A percentile compares a stretch with the other conserved stretches of the same genome.
These are phyloP conservation scores for Prunus armeniaca DNA, from an alignment of 306 rosid genomes.

Conservation along the genomic window DNA sequence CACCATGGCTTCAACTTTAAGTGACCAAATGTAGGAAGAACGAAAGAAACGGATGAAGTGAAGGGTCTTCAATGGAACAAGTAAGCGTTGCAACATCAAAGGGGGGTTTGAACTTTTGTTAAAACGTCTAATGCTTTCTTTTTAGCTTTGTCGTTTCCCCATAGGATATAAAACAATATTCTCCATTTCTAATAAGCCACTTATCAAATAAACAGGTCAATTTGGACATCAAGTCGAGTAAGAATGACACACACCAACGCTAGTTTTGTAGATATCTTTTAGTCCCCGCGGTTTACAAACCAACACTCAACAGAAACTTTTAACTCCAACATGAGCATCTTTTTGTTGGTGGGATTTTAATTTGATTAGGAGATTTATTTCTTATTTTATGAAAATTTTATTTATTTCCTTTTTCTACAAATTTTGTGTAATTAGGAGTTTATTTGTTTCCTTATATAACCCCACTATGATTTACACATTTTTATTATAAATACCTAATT, in stretches of 20 bases:
- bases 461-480: too few species aligned
- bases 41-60: too few species aligned
- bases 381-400: too few species aligned
- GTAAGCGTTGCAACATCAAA: conserved; percentile 23
- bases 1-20: conserved; percentile 64
- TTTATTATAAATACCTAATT: too few species aligned
- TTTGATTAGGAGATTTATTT: too few species aligned
- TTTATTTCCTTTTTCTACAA: too few species aligned
- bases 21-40: conserved; percentile 14
- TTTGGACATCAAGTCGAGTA: conserved; percentile 15
- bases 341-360: conserved; percentile 3
- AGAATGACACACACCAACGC: not conserved
- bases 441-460: too few species aligned
- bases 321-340: conserved; percentile 54
- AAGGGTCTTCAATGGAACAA: not conserved
- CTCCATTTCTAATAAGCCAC: conserved; percentile 58
- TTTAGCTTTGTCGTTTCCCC: conserved; percentile 76
- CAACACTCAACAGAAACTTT: not conserved
- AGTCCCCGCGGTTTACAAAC: conserved; percentile 15
- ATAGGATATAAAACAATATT: conserved; percentile 43
- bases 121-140: conserved; percentile 25
- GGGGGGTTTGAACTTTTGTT: conserved; percentile 21
- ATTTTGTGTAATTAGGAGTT: too few species aligned
- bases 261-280: conserved; percentile 22
- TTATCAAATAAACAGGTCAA: conserved; percentile 45